Evolutionary conservation across 2,329 filamentous ascomycete genomes (phyloP), one percentile per base, ranked within the genome.

Genomic region (Dactylella cylindrospora): DNA sequence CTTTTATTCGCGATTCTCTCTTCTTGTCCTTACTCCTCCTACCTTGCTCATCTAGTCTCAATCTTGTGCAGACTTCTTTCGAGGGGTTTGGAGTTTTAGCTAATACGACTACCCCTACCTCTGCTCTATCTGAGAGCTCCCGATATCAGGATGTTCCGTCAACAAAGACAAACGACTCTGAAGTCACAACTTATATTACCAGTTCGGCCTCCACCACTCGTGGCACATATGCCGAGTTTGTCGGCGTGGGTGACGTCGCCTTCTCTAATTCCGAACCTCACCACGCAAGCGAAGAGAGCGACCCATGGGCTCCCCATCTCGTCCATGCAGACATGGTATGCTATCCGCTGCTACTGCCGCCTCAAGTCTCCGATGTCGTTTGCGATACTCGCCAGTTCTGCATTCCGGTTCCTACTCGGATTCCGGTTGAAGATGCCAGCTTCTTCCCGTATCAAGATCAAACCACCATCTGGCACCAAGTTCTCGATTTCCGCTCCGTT

Each of bases 311-410:
- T 10, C 28, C 41, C 13, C 41, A 39, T 13, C 5, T 47, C 2
- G 13, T 41, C 22, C 41, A 55, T 33, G 25, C 43, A 2, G 43
- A 47, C 28, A 33, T 41, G 25, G 36, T 55, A 5, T 49, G 51
- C 41, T 39, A 47, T 15, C 51, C 50, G 2, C 23, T 54, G 32
- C 23, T 31, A 19, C 39, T 39, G 6, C 47, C 28, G 10, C 25
- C 47, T 41, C 35, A 33, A 15, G 25, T 51, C 15, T 10, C 35
- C 5, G 35, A 40, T 1, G 47, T 51, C n/a, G 33, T 15, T 20
- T 43, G 35, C 36, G 43, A 51, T 43, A 25, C 25, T 19, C 33
- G 23, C 13, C 33, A 39, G 25, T 50, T 40, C 6, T 50, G 46
- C 15, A 29, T 50, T 13, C 46, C 33, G 2, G 5, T 50, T 8